Evolutionary conservation across 805 yeast species (phyloP).

Genomic region (Hanseniaspora lindneri): DNA sequence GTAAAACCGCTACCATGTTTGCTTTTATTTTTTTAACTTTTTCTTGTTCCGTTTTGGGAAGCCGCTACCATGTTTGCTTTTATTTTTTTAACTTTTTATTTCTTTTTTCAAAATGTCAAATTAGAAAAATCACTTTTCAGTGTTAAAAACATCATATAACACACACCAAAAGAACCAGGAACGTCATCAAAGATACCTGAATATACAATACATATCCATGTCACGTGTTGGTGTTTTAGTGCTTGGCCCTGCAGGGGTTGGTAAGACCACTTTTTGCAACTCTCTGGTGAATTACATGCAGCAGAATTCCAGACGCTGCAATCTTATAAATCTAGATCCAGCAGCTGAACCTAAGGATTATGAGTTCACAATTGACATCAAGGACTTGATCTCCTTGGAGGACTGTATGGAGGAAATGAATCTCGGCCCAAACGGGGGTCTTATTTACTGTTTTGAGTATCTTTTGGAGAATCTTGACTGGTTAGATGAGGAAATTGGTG

Average conservation of each 20-base stretch:
- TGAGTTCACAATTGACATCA: constrained; percentile 83
- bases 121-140: too few species aligned
- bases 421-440: constrained; percentile 89
- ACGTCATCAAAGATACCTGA: neutral
- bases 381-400: constrained; percentile 78
- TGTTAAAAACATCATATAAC: too few species aligned
- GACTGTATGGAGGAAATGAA: constrained; percentile 94
- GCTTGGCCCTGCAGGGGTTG: constrained; percentile 96
- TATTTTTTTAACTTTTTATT: too few species aligned
- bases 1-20: neutral
- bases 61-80: neutral
- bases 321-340: constrained; percentile 88
- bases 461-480: constrained; percentile 82
- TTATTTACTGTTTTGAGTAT: constrained; percentile 87
- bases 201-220: too few species aligned
- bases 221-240: constrained; percentile 90
- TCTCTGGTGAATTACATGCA: constrained; percentile 80
- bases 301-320: constrained; percentile 82
- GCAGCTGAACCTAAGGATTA: constrained; percentile 91
- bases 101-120: too few species aligned
- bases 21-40: too few species aligned
- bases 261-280: constrained; percentile 87
- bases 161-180: neutral
- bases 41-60: neutral
- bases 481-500: constrained; percentile 96